Base-by-base conservation (phyloP, 345 rosid species). In the Brassica nigra region DNA sequence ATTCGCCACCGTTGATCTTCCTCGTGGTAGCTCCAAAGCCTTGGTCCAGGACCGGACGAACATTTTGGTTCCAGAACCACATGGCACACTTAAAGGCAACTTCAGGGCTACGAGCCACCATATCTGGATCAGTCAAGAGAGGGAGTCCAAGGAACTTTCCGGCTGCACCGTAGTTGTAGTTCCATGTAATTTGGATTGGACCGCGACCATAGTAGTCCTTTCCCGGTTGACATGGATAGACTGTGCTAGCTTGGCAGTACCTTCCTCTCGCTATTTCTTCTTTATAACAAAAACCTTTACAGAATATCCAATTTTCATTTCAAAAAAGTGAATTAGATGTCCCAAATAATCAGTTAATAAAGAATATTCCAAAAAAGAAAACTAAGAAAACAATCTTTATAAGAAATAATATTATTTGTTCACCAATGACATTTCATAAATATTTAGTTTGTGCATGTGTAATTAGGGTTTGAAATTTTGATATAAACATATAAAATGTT, bases 41-140 rank as follows among this genome's bases (percentile, higher is more conserved):
- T 79, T 82, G 85, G 81, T 73, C 82, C 7, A 86, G 8, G 4
- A 83, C 79, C 2, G 88, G 78, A 58, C 82, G 89, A 62, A 78
- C 86, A 23, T 86, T 86, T 27, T 68, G 76, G 87, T 81, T 89
- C 91, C 93, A 89, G 59, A 83, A 89, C 91, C 90, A 89, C 68
- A 89, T 61, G 16, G 87, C 85, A 2, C 87, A 83, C 80, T 82
- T 85, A 74, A 88, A 89, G 6, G 93, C 84, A 4, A 84, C 80
- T 42, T 10, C 37, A 5, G 84, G 80, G 66, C 84, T 83, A 23
- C 66, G 83, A 33, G 86, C 87, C 33, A 88, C 91, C 8, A 70
- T 79, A 49, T 84, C 91, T 2, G 93, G 93, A 49, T 88, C 55
- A 52, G 61, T 49, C 49, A 89, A 77, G 4, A 84, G 83, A 20